Percentiles rank a stretch among this genome's conserved stretches.
These are phyloP conservation scores for Saturnispora mendoncae DNA, from an alignment of 805 yeast species.

Conservation along the genomic window DNA sequence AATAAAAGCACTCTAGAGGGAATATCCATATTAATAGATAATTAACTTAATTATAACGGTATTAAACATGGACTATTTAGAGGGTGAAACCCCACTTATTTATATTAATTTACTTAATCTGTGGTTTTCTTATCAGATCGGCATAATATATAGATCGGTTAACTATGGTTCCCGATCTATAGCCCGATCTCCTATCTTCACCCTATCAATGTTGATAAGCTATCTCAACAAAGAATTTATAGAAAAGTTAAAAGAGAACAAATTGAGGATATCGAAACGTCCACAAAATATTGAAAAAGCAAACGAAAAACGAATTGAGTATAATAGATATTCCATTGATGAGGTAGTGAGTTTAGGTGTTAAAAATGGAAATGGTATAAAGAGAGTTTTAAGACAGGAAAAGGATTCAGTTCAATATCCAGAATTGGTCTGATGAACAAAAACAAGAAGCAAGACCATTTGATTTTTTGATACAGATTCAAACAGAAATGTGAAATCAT, in stretches of 20 bases:
- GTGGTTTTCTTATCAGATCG: too few species aligned
- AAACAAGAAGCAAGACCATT: not conserved
- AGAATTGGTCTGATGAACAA: conserved; percentile 11
- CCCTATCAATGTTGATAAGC: too few species aligned
- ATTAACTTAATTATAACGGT: too few species aligned
- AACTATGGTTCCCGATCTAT: too few species aligned
- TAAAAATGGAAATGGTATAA: conserved; percentile 46
- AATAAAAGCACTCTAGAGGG: too few species aligned
- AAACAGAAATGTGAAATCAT: not conserved
- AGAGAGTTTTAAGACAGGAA: conserved; percentile 37
- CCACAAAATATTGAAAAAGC: conserved; percentile 17
- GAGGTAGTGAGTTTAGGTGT: conserved; percentile 51
- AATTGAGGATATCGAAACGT: conserved; percentile 1
- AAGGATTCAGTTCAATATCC: conserved; percentile 11
- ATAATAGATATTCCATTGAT: conserved; percentile 22
- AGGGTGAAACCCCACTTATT: too few species aligned
- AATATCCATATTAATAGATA: too few species aligned
- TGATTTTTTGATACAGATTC: too few species aligned
- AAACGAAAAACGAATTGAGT: conserved; percentile 23
- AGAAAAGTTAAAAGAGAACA: not conserved
- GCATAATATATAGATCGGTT: too few species aligned
- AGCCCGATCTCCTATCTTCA: too few species aligned
- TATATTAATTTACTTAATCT: too few species aligned
- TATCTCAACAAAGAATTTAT: conserved; percentile 11
- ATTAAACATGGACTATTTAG: too few species aligned